Conservation (phyloP, 371 early-diverging fungal species). For the Dichotomocladium elegans region DNA sequence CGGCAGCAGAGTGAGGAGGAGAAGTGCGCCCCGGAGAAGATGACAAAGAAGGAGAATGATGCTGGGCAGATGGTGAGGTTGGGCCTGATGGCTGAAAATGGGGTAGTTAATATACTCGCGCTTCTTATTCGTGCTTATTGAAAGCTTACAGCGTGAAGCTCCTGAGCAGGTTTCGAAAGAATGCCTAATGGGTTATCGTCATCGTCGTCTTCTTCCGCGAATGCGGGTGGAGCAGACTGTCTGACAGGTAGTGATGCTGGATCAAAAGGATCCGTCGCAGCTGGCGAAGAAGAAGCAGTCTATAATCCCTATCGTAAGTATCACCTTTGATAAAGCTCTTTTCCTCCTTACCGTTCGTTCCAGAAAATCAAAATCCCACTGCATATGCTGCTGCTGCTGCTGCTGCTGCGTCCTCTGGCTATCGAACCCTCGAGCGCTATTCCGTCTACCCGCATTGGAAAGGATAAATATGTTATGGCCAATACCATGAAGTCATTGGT, state of each 20-base stretch:
- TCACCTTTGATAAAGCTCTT: background rate
- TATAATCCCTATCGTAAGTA: background rate
- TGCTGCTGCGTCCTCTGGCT: background rate
- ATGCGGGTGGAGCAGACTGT: conserved; percentile 5
- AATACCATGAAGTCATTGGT: too few relatives aligned
- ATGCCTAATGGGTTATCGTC: conserved; percentile 45
- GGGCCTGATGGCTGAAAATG: conserved; percentile 13
- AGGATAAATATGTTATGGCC: too few relatives aligned
- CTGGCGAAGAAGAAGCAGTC: conserved; percentile 1
- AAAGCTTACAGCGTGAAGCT: conserved; percentile 1
- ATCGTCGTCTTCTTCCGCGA: conserved; percentile 13
- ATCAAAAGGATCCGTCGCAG: conserved; percentile 37
- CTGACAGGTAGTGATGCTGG: conserved; percentile 16
- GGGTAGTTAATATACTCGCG: too few relatives aligned
- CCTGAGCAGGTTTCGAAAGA: conserved; percentile 23
- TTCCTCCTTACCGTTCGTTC: conserved; percentile 14
- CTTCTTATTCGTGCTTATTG: too few relatives aligned
- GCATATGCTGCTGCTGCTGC: conserved; percentile 14
- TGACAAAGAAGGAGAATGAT: background rate
- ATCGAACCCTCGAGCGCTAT: too few relatives aligned
- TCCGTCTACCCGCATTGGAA: too few relatives aligned
- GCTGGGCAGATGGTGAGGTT: conserved; percentile 4
- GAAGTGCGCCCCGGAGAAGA: background rate
- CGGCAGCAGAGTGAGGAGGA: too few relatives aligned
- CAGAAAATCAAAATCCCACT: conserved; percentile 57